phyloP scores from a whole-genome alignment of 768 basidiomycete species.

The Tricholoma bakamatsutake region DNA sequence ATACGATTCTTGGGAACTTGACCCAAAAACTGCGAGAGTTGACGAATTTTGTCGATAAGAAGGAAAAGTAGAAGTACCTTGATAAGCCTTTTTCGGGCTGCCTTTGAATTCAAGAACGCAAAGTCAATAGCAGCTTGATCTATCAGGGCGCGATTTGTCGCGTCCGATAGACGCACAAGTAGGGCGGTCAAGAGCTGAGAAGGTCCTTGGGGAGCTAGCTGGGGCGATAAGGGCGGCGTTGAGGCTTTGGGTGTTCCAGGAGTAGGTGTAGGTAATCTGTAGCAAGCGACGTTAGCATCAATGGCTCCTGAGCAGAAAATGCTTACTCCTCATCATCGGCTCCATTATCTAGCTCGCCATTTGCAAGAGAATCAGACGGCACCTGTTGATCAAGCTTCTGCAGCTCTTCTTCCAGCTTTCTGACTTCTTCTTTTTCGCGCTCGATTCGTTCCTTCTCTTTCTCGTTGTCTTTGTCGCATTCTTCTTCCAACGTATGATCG shows the following conservation, averaged over 20 bases:
- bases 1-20: conserved; percentile 83
- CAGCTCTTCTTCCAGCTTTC: conserved; percentile 73
- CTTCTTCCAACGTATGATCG: conserved; percentile 41
- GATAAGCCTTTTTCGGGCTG: conserved; percentile 84
- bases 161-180: conserved; percentile 87
- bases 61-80: conserved; percentile 44
- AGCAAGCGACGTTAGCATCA: background rate
- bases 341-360: conserved; percentile 13
- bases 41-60: background rate
- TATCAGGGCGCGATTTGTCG: conserved; percentile 83
- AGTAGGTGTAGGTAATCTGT: conserved; percentile 53
- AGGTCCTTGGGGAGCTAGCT: conserved; percentile 81
- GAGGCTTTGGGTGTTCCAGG: conserved; percentile 61
- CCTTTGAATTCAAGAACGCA: conserved; percentile 94
- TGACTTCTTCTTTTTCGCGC: conserved; percentile 61
- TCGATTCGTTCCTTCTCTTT: conserved; percentile 46
- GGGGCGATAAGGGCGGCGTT: conserved; percentile 58
- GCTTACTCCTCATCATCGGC: conserved; percentile 37
- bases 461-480: conserved; percentile 46
- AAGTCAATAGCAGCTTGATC: conserved; percentile 96
- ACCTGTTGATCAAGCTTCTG: conserved; percentile 46
- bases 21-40: conserved; percentile 57
- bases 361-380: conserved; percentile 3
- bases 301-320: conserved; percentile 12
- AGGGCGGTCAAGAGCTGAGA: conserved; percentile 89